Conservation (phyloP, 1,139 yeast species). For the Yamadazyma diospyri region DNA sequence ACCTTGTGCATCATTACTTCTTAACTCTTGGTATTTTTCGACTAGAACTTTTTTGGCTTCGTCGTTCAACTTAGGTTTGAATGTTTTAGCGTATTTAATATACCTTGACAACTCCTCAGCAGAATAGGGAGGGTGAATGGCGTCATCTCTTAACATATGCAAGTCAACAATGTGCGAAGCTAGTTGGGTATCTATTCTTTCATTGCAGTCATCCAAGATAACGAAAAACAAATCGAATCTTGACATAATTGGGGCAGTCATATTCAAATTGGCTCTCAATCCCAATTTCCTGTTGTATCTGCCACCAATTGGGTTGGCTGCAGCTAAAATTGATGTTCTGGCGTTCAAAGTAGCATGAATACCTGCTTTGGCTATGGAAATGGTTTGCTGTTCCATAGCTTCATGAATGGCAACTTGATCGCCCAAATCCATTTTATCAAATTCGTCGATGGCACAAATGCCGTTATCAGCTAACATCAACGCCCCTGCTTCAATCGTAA, state of each 20-base stretch:
- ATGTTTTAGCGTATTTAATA: conserved; percentile 88
- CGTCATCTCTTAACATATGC: conserved; percentile 88
- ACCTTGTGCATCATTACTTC: conserved; percentile 92
- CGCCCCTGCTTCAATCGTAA: conserved; percentile 98
- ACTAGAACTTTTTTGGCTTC: conserved; percentile 81
- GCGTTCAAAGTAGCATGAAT: conserved; percentile 96
- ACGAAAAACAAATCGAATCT: conserved; percentile 96
- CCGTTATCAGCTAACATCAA: conserved; percentile 98
- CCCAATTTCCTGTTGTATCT: conserved; percentile 86
- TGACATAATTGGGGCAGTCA: conserved; percentile 99
- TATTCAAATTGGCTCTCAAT: conserved; percentile 79
- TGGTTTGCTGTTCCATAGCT: conserved; percentile 99
- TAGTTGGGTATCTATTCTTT: conserved; percentile 79
- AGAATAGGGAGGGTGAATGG: conserved; percentile 84
- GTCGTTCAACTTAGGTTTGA: conserved; percentile 83
- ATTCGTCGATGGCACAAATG: conserved; percentile 97
- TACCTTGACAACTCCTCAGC: conserved; percentile 88
- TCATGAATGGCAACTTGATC: conserved; percentile 99
- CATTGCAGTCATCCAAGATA: conserved; percentile 92
- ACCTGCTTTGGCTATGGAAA: conserved; percentile 97
- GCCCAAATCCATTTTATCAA: conserved; percentile 92
- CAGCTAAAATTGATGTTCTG: conserved; percentile 89
- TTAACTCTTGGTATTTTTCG: conserved; percentile 76
- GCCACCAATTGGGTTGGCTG: conserved; percentile 96
- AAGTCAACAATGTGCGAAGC: conserved; percentile 91